Percentiles rank a stretch among this genome's conserved stretches.
phyloP scores from a whole-genome alignment of 257 asterid species.

The Agastache rugosa region DNA sequence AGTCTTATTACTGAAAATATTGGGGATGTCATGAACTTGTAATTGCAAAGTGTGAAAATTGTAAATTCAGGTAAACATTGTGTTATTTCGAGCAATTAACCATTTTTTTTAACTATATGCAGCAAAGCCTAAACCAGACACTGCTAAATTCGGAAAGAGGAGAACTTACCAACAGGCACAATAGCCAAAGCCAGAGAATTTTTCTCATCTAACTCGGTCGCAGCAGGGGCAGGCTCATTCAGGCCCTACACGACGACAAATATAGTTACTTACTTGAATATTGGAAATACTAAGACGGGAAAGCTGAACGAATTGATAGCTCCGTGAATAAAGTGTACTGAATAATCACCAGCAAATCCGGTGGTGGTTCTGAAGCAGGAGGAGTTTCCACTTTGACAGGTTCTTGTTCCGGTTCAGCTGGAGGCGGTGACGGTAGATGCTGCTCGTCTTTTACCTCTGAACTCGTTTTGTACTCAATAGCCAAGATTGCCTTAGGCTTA shows the following conservation, averaged over 20 bases:
- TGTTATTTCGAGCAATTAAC: background rate
- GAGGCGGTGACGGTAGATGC: conserved; percentile 55
- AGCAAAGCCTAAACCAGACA: background rate
- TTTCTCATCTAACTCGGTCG: conserved; percentile 80
- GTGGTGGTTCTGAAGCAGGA: conserved; percentile 59
- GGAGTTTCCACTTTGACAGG: conserved; percentile 69
- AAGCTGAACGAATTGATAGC: background rate
- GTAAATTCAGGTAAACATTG: background rate
- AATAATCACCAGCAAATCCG: conserved; percentile 73
- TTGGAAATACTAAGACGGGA: conserved; percentile 4
- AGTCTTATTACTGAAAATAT: background rate
- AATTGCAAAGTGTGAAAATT: background rate
- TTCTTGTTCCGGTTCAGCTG: conserved; percentile 56
- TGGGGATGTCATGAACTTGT: background rate
- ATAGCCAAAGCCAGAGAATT: conserved; percentile 94
- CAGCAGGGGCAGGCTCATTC: conserved; percentile 75
- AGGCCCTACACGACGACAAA: conserved; percentile 58
- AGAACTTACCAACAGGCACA: conserved; percentile 77
- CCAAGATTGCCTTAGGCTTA: conserved; percentile 72
- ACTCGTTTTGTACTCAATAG: conserved; percentile 77
- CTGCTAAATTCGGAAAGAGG: background rate
- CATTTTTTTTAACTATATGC: background rate
- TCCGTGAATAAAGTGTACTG: background rate
- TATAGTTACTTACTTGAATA: conserved; percentile 5
- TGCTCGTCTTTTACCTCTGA: conserved; percentile 67